phyloP scores from a whole-genome alignment of 257 asterid genomes.

The Sherardia arvensis region DNA sequence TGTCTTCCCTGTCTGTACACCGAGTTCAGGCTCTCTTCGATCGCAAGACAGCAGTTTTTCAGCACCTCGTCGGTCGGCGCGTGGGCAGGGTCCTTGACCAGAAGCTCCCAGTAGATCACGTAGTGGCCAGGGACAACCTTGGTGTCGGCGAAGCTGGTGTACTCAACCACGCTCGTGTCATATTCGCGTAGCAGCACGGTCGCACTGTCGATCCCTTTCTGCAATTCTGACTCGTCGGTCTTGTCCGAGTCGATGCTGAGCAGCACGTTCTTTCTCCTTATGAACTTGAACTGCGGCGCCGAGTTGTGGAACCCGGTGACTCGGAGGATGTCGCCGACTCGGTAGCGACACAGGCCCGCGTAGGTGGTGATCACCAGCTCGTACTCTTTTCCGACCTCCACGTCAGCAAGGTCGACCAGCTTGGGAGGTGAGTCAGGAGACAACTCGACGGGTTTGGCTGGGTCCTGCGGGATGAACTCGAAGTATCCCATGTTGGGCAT shows the following conservation, averaged over 20 bases:
- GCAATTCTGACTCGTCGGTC: constrained; percentile 66
- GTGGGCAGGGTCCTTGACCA: constrained; percentile 25
- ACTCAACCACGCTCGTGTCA: constrained; percentile 44
- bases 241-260: constrained; percentile 70
- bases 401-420: constrained; percentile 55
- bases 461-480: constrained; percentile 62
- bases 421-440: constrained; percentile 32
- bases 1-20: constrained; percentile 63
- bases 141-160: constrained; percentile 63
- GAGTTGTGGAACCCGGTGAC: constrained; percentile 60
- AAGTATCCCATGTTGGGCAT: constrained; percentile 93
- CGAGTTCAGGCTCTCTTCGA: constrained; percentile 65
- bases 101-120: constrained; percentile 67
- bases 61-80: constrained; percentile 28
- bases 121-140: constrained; percentile 68
- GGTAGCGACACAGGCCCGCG: constrained; percentile 62
- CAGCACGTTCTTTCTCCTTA: constrained; percentile 56
- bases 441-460: constrained; percentile 14
- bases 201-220: constrained; percentile 52
- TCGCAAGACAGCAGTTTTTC: constrained; percentile 40
- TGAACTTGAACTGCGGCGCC: constrained; percentile 66
- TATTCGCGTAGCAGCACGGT: constrained; percentile 21
- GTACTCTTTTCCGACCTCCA: constrained; percentile 62
- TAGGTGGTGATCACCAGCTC: constrained; percentile 71
- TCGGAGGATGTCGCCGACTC: constrained; percentile 72